These are phyloP conservation scores for Meira nashicola DNA, from an alignment of 1,284 basidiomycete genomes.

Conservation along the genomic window DNA sequence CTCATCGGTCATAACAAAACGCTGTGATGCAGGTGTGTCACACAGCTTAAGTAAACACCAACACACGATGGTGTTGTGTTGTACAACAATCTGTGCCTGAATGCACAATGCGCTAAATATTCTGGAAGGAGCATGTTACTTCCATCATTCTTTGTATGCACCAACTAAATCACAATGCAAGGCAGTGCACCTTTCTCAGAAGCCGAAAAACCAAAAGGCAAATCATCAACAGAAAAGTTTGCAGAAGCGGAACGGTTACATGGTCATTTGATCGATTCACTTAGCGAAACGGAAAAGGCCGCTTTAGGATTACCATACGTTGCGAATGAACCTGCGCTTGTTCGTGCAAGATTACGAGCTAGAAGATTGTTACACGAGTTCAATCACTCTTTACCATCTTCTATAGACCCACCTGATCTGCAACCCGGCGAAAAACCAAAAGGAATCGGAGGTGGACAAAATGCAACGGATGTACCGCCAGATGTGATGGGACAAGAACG, in stretches of 20 bases:
- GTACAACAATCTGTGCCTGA: too few species aligned
- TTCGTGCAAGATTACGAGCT: slow-evolving; percentile 13
- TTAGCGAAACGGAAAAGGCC: slow-evolving; percentile 6
- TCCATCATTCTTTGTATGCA: too few species aligned
- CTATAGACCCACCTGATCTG: neutral
- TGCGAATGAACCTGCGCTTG: slow-evolving; percentile 17
- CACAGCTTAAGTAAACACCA: too few species aligned
- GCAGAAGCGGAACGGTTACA: slow-evolving; percentile 13
- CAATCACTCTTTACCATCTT: slow-evolving; percentile 10
- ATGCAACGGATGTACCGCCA: slow-evolving; percentile 4
- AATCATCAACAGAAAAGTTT: slow-evolving; percentile 12
- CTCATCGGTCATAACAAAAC: too few species aligned
- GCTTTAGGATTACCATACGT: slow-evolving; percentile 20
- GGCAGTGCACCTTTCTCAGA: too few species aligned
- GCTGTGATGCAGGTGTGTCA: too few species aligned
- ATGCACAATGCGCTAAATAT: too few species aligned
- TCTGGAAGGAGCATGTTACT: too few species aligned
- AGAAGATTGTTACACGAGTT: slow-evolving; percentile 14
- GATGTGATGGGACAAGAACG: slow-evolving; percentile 1
- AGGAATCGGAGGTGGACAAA: neutral
- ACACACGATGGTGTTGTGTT: too few species aligned
- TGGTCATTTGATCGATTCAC: neutral
- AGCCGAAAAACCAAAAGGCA: neutral
- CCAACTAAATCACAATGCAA: too few species aligned
- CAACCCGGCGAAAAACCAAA: too few species aligned